Conservation (phyloP, 805 yeast species). For the Pichia rugopelliculosa region DNA sequence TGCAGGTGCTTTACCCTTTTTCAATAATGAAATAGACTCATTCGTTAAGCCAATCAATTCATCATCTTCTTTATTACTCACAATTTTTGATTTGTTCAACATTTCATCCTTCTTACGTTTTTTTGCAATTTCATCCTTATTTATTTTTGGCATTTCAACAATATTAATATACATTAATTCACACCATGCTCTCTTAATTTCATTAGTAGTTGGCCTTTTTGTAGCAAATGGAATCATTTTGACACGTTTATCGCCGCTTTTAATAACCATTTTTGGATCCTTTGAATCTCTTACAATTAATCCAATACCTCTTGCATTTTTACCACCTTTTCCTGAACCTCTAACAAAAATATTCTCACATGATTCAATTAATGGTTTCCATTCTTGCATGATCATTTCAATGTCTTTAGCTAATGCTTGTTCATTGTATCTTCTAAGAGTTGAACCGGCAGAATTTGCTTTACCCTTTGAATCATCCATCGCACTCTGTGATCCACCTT, state of each 20-base stretch:
- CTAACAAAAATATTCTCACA: slow-evolving; percentile 72
- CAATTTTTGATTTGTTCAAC: slow-evolving; percentile 20
- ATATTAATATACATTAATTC: slow-evolving; percentile 56
- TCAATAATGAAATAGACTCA: slow-evolving; percentile 53
- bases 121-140: slow-evolving; percentile 23
- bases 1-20: slow-evolving; percentile 72
- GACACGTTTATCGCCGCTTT: slow-evolving; percentile 52
- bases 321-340: slow-evolving; percentile 61
- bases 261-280: slow-evolving; percentile 44
- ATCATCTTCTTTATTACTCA: slow-evolving; percentile 16
- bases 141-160: slow-evolving; percentile 47
- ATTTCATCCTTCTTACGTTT: slow-evolving; percentile 26
- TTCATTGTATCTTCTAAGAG: slow-evolving; percentile 83
- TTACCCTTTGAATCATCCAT: slow-evolving; percentile 89
- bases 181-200: slow-evolving; percentile 78
- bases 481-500: slow-evolving; percentile 95
- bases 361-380: slow-evolving; percentile 53
- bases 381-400: slow-evolving; percentile 52
- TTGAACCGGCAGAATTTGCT: slow-evolving; percentile 94
- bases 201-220: slow-evolving; percentile 73
- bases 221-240: slow-evolving; percentile 83
- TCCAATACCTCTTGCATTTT: slow-evolving; percentile 52
- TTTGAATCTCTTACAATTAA: slow-evolving; percentile 10
- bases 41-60: slow-evolving; percentile 41
- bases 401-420: slow-evolving; percentile 74